A percentile compares a stretch with the other conserved stretches of the same genome.
These are phyloP conservation scores for Durio zibethinus DNA, from an alignment of 345 rosid genomes.

Conservation along the genomic window DNA sequence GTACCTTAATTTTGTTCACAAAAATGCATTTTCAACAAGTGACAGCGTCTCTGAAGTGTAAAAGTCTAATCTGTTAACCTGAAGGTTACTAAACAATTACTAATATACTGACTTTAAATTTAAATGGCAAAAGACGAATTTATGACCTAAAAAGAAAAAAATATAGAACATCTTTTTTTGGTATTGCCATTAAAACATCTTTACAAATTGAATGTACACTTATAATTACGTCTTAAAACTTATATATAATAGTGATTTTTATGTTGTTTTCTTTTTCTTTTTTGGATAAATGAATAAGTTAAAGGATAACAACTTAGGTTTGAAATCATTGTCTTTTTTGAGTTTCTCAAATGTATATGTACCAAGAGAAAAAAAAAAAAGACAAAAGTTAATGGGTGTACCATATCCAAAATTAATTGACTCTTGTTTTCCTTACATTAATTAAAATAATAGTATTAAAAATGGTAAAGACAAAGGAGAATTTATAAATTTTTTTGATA, in stretches of 20 bases:
- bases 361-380: too few relatives aligned
- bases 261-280: background rate
- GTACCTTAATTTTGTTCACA: background rate
- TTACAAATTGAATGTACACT: background rate
- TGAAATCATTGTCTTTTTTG: background rate
- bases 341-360: too few relatives aligned
- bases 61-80: background rate
- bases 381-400: too few relatives aligned
- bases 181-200: background rate
- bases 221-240: too few relatives aligned
- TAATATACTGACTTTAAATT: background rate
- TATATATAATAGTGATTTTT: too few relatives aligned
- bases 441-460: background rate
- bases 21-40: background rate
- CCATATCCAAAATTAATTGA: background rate
- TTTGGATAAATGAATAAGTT: background rate
- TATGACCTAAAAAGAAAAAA: background rate
- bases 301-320: background rate
- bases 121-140: background rate
- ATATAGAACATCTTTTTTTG: too few relatives aligned
- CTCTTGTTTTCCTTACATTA: background rate
- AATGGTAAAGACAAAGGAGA: background rate
- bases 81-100: background rate
- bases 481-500: background rate
- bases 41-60: background rate